Evolutionary conservation across 2,329 filamentous ascomycete genomes (phyloP).

Genomic region (Cladosporium sp.): DNA sequence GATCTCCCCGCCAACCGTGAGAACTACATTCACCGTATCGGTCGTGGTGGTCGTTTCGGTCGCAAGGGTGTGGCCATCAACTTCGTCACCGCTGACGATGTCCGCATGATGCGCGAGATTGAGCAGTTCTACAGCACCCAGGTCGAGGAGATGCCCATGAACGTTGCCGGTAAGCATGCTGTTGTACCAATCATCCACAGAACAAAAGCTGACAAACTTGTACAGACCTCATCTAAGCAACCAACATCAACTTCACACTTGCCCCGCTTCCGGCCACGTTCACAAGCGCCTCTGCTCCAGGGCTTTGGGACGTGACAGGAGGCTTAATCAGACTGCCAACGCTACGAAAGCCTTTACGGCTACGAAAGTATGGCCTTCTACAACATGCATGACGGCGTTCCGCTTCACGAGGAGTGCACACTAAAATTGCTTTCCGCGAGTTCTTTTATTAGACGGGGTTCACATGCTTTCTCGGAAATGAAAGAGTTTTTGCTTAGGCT

Average conservation of each 20-base stretch:
- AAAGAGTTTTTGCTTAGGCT: conserved; percentile 29
- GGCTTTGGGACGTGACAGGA: conserved; percentile 8
- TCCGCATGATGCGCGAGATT: conserved; percentile 97
- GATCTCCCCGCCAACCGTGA: conserved; percentile 97
- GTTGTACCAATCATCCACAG: background rate
- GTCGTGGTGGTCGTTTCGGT: conserved; percentile 90
- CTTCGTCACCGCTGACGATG: conserved; percentile 97
- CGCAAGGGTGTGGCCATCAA: conserved; percentile 99
- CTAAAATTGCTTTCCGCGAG: conserved; percentile 24
- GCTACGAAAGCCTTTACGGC: conserved; percentile 7
- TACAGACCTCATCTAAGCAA: conserved; percentile 38
- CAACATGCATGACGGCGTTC: conserved; percentile 25
- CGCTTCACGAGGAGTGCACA: conserved; percentile 18
- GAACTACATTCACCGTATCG: conserved; percentile 99
- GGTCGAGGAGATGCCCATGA: conserved; percentile 99
- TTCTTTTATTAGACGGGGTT: conserved; percentile 26
- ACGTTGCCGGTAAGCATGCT: conserved; percentile 57
- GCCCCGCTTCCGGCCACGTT: conserved; percentile 16
- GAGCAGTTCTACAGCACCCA: conserved; percentile 99
- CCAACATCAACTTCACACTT: conserved; percentile 15
- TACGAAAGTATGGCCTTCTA: conserved; percentile 21
- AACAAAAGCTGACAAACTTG: conserved; percentile 34
- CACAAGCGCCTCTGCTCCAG: conserved; percentile 21
- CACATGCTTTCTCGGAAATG: conserved; percentile 22
- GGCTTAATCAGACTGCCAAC: conserved; percentile 4